Evolutionary conservation across 2,329 filamentous ascomycete genomes (phyloP).

Genomic region (Calonectria crousiana): DNA sequence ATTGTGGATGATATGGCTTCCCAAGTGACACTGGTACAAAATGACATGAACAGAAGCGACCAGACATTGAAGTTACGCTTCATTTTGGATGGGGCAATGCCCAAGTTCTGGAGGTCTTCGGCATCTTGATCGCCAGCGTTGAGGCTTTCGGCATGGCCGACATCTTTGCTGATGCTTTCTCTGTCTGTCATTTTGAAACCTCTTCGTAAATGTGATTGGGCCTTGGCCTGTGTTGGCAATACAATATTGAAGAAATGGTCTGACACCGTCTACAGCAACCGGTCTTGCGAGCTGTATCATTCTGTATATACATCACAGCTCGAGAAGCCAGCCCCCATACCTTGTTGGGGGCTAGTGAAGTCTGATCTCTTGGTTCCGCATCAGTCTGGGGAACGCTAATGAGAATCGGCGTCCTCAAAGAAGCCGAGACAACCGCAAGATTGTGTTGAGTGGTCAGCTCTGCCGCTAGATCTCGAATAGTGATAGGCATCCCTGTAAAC

Average conservation of each 20-base stretch:
- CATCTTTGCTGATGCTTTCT: neutral
- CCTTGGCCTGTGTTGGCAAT: neutral
- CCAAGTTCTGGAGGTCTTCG: slow-evolving; percentile 1
- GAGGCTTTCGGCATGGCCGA: neutral
- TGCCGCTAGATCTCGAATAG: neutral
- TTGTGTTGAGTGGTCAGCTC: neutral
- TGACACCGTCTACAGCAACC: neutral
- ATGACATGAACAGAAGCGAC: slow-evolving; percentile 24
- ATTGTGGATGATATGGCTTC: slow-evolving; percentile 12
- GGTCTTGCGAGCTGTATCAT: neutral
- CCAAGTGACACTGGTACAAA: slow-evolving; percentile 28
- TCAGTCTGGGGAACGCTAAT: neutral
- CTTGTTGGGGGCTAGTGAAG: neutral
- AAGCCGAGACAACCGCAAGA: neutral
- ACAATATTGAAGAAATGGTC: neutral
- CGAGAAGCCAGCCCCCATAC: too few species aligned
- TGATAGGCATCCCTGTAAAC: neutral
- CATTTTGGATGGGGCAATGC: slow-evolving; percentile 21
- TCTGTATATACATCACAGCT: neutral
- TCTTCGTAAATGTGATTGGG: neutral
- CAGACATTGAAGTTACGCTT: slow-evolving; percentile 24
- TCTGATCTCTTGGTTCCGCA: neutral
- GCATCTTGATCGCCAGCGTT: slow-evolving; percentile 8
- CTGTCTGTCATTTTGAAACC: neutral
- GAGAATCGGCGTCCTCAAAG: neutral